phyloP scores from a whole-genome alignment of 2,329 filamentous ascomycete genomes.

The Madurella fahalii region DNA sequence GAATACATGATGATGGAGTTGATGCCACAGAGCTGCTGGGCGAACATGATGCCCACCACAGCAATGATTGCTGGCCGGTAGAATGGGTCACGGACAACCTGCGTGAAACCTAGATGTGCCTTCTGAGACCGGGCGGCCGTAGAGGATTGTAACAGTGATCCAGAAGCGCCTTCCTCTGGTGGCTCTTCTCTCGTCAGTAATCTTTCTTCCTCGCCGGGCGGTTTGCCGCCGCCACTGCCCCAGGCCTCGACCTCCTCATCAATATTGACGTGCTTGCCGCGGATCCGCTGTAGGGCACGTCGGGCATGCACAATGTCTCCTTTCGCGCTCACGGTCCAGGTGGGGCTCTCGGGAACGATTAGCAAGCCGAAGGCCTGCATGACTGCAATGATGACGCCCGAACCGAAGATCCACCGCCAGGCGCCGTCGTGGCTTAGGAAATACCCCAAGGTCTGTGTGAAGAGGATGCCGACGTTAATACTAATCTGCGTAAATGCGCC shows the following conservation, averaged over 20 bases:
- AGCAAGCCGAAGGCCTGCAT: conserved; percentile 67
- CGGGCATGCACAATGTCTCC: conserved; percentile 59
- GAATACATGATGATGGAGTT: conserved; percentile 99
- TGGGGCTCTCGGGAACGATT: conserved; percentile 79
- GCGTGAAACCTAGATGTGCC: conserved; percentile 53
- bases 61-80: conserved; percentile 74
- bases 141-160: conserved; percentile 23
- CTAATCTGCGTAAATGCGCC: conserved; percentile 84
- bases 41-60: conserved; percentile 85
- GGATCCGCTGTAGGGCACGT: conserved; percentile 67
- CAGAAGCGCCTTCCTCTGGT: conserved; percentile 24
- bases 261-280: conserved; percentile 65
- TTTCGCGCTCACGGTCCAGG: conserved; percentile 70
- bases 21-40: conserved; percentile 89
- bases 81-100: conserved; percentile 62
- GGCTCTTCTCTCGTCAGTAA: conserved; percentile 48
- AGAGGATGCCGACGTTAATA: conserved; percentile 85
- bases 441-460: conserved; percentile 78
- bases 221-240: conserved; percentile 44
- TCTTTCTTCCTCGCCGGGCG: conserved; percentile 63
- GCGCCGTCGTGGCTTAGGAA: conserved; percentile 75
- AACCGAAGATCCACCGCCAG: conserved; percentile 80
- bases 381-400: conserved; percentile 64
- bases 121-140: conserved; percentile 17
- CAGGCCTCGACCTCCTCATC: conserved; percentile 66